Base-by-base conservation (phyloP, 2,329 filamentous ascomycete genomes). In the Ophiostoma perfectum region DNA sequence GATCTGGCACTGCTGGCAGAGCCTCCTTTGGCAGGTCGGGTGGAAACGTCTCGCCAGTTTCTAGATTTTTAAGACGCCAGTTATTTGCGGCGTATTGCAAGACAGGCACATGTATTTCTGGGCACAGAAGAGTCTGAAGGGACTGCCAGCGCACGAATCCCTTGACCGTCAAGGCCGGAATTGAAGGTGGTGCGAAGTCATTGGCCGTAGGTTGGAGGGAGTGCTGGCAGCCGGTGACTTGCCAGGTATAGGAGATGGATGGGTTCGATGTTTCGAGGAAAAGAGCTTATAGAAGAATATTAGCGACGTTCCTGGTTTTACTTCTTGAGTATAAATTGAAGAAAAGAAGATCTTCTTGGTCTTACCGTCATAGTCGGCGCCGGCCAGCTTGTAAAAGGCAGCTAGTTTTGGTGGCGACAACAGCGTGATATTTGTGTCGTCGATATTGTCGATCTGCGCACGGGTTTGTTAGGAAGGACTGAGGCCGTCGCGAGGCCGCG, bases 111-210 rank as follows among this genome's bases (percentile, higher is more conserved):
- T 98, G 93, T 74, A 96, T 91, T 73, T 95, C 90, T 0, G 95
- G 95, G 1, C 89, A 91, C 1, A 98, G 84, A 47, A 98, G 81
- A 36, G 97, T 84, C 79, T 98, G 92, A 68, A 98, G 90, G 0
- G 91, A 92, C 80, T 97, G 90, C 94, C 94, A 99, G 76, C 92
- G 88, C 60, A 94, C 91, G 77, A 96, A 99, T 55, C 95, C 95
- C 74, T 87, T 86, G 0, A 85, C 82, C 47, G 94, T 96, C 68
- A 99, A 80, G 14, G 93, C 91, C 0, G 95, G 95, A 58, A 97
- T 85, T 0, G 85, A 88, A 0, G 94, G 95, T 0, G 88, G 82
- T 3, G 84, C 85, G 76, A 91, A 97, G 71, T 91, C 86, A 73
- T 88, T 84, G 52, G 88, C 84, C 49, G 87, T 85, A 64, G 86